phyloP scores from a whole-genome alignment of 306 rosid species.

The Neltuma alba region DNA sequence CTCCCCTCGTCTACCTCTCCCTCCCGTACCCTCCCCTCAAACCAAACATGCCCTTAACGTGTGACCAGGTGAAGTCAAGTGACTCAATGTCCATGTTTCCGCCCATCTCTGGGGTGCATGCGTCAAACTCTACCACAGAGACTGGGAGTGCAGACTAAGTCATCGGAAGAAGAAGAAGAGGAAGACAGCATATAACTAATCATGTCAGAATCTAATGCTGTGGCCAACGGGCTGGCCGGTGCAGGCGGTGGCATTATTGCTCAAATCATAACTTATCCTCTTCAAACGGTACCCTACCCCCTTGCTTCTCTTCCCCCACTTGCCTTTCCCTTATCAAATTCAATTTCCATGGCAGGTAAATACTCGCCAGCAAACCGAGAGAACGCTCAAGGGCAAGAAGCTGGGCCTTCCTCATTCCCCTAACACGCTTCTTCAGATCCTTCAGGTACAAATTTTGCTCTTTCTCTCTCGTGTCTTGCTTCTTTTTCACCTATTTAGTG shows the following conservation, averaged over 20 bases:
- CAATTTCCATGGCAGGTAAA: constrained; percentile 54
- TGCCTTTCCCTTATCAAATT: not conserved
- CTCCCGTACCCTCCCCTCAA: too few relatives aligned
- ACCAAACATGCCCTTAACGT: too few relatives aligned
- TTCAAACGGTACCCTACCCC: constrained; percentile 57
- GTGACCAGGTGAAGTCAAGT: too few relatives aligned
- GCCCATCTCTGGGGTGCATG: not conserved
- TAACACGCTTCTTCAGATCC: constrained; percentile 67
- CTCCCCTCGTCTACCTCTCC: too few relatives aligned
- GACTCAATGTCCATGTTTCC: not conserved
- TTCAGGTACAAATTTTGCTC: constrained; percentile 50
- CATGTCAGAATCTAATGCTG: constrained; percentile 69
- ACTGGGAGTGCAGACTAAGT: not conserved
- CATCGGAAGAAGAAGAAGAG: not conserved
- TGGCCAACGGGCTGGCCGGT: constrained; percentile 82
- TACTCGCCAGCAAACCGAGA: constrained; percentile 87
- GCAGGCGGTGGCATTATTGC: constrained; percentile 89
- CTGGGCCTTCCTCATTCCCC: constrained; percentile 32
- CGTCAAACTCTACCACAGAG: not conserved
- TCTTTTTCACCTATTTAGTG: not conserved
- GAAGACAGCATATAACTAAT: not conserved
- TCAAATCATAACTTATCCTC: constrained; percentile 86
- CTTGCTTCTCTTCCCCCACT: not conserved
- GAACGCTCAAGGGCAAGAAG: constrained; percentile 58
- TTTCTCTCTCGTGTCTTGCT: not conserved